Evolutionary conservation across 352 stramenopile genomes (phyloP).

Genomic region (Pythium rhizo-oryzae): DNA sequence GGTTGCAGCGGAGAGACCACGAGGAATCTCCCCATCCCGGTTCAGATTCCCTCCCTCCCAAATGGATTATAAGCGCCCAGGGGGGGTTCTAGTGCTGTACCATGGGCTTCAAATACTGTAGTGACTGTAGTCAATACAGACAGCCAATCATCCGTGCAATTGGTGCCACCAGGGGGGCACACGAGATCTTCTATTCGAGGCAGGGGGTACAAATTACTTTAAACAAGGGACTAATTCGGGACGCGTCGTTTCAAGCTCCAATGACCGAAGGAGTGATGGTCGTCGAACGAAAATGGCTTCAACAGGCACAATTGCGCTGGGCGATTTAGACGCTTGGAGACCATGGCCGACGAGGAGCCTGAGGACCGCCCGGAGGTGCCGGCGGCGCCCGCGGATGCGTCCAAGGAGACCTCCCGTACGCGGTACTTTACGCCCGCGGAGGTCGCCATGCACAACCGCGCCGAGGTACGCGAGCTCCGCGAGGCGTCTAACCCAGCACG

Average conservation of each 20-base stretch:
- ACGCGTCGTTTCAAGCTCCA: slow-evolving; percentile 22
- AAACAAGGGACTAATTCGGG: slow-evolving; percentile 6
- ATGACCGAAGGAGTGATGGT: slow-evolving; percentile 8
- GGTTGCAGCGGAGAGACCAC: no score
- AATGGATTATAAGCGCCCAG: not conserved
- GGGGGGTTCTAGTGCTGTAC: not conserved
- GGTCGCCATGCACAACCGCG: slow-evolving; percentile 82
- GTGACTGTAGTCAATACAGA: no score
- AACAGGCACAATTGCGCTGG: not conserved
- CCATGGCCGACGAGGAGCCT: slow-evolving; percentile 18
- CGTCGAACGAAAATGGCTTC: slow-evolving; percentile 13
- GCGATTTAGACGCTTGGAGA: not conserved
- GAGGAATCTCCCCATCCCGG: not conserved
- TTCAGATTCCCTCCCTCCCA: not conserved
- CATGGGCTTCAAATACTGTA: no score
- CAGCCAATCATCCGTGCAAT: not conserved
- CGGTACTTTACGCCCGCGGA: slow-evolving; percentile 82
- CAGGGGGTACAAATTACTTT: not conserved
- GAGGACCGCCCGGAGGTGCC: not conserved
- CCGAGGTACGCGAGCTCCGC: no score
- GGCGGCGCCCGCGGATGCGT: not conserved
- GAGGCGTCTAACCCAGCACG: no score
- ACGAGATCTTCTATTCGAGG: not conserved
- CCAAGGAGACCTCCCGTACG: slow-evolving; percentile 13
- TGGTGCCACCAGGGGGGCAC: not conserved